A percentile compares a stretch with the other conserved stretches of the same genome.
Conservation (phyloP, 192 early-diverging fungal genomes). For the Rhizoclosmatium globosum region DNA sequence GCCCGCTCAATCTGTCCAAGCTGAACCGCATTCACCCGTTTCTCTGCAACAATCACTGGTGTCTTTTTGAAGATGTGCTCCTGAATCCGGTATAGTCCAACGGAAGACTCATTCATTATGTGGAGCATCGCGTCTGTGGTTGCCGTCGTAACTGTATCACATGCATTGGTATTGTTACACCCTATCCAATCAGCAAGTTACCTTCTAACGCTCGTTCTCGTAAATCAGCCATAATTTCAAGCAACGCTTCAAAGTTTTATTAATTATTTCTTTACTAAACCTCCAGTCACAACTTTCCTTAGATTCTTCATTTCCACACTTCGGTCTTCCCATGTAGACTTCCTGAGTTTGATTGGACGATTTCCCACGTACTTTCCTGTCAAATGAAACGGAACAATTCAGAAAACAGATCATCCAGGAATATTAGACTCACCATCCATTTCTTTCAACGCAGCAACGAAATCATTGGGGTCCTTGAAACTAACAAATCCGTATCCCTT, state of each 20-base stretch:
- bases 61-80: constrained; percentile 54
- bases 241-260: background rate
- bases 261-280: constrained; percentile 27
- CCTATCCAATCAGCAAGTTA: background rate
- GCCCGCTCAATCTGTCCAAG: background rate
- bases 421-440: constrained; percentile 78
- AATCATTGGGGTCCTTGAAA: constrained; percentile 91
- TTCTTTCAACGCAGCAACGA: constrained; percentile 91
- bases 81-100: constrained; percentile 55
- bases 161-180: background rate
- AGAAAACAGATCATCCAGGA: background rate
- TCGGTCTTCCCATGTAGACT: constrained; percentile 92
- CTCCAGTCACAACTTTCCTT: constrained; percentile 26
- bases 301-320: constrained; percentile 76
- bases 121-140: constrained; percentile 39
- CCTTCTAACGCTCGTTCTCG: background rate
- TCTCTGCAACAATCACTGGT: constrained; percentile 41
- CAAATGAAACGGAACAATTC: background rate
- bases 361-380: constrained; percentile 95
- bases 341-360: constrained; percentile 91
- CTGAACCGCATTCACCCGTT: background rate
- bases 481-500: constrained; percentile 95
- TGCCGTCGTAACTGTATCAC: constrained; percentile 9
- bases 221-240: background rate
- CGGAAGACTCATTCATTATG: constrained; percentile 57